Percentiles rank a stretch among this genome's conserved stretches.
Conservation (phyloP, 1,284 basidiomycete genomes). For the Puccinia novopanici region DNA sequence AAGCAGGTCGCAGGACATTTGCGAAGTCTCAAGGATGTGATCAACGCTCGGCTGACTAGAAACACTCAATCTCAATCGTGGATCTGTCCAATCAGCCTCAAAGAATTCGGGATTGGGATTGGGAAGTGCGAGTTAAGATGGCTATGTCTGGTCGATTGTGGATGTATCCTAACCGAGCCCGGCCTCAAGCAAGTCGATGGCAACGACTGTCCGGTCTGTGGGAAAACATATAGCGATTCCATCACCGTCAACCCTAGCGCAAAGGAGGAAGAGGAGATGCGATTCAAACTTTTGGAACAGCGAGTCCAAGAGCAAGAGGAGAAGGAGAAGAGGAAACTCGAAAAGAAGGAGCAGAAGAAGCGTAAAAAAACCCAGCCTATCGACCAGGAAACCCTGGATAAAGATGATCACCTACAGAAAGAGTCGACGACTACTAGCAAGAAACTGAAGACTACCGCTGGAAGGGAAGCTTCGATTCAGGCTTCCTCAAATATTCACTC, state of each 20-base stretch:
- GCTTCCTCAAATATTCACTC: constrained; percentile 28
- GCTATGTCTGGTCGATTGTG: constrained; percentile 79
- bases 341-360: constrained; percentile 49
- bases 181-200: constrained; percentile 66
- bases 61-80: constrained; percentile 69
- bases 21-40: constrained; percentile 82
- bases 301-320: constrained; percentile 34
- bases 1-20: constrained; percentile 68
- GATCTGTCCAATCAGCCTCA: constrained; percentile 82
- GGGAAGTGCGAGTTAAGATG: constrained; percentile 65
- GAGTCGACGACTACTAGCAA: not conserved
- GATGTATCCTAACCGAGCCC: constrained; percentile 80
- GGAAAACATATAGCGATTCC: constrained; percentile 9
- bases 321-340: constrained; percentile 41
- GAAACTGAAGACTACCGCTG: constrained; percentile 4
- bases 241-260: constrained; percentile 43
- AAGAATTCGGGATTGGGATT: constrained; percentile 81
- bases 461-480: constrained; percentile 1
- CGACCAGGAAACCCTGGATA: not conserved
- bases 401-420: not conserved
- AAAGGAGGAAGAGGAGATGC: constrained; percentile 40
- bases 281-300: constrained; percentile 36
- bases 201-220: constrained; percentile 47
- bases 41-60: constrained; percentile 73
- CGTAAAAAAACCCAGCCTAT: constrained; percentile 19